Evolutionary conservation across 1,284 basidiomycete genomes (phyloP), one percentile per base, ranked within the genome.

Genomic region (Takashimella koratensis): DNA sequence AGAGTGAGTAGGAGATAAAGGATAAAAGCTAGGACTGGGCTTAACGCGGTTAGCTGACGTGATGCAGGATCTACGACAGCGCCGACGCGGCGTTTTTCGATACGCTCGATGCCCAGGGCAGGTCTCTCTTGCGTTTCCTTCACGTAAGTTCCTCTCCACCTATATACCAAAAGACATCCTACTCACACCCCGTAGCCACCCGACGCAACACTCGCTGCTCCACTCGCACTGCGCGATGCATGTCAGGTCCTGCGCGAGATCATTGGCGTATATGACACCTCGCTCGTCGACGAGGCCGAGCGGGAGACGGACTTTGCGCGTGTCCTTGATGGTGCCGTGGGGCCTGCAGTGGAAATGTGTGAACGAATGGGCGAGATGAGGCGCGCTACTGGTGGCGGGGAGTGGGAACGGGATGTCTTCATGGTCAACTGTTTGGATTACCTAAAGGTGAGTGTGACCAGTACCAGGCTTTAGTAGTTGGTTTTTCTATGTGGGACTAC

Each of bases 51-150:
- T 36, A 8, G 30, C 8, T 36, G 8, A 16, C 10, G 30, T 36
- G 21, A 24, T 50, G 2, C 65, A 95, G 90, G 62, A 84, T 92
- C 55, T 89, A 88, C 21, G 84, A 86, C 13, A 78, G 84, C 25
- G 85, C 90, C 2, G 89, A 90, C 72, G 83, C 85, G 45, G 82
- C 87, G 20, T 96, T 96, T 76, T 88, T 88, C 62, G 87, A 90
- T 47, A 85, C 89, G 1, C 84, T 96, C 51, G 85, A 89, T 53
- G 80, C 85, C 0, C 90, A 91, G 71, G 87, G 90, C 4, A 83
- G 86, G 42, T 83, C 84, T 5, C 78, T 96, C 13, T 75, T 86
- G 12, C 83, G 86, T 10, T 81, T 86, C 59, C 79, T 86, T 20
- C 80, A 91, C 48, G 90, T 90, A 66, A 56, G 84, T 74, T 16